Percentiles rank a stretch among this genome's conserved stretches.
These are phyloP conservation scores for Talaromyces trachyspermus DNA, from an alignment of 495 filamentous ascomycete species.

Conservation along the genomic window DNA sequence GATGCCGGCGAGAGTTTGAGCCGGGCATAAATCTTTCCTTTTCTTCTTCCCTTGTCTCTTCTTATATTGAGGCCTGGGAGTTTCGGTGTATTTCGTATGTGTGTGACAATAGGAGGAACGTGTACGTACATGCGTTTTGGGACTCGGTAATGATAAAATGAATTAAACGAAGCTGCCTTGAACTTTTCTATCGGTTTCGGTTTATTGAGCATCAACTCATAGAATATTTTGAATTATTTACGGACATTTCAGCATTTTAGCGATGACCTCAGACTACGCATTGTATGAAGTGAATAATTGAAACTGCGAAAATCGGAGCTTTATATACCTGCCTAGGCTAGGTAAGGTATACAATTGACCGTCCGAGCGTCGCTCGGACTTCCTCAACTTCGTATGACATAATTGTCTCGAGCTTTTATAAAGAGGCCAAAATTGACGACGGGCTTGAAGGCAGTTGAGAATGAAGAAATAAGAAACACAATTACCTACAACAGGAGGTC, in stretches of 20 bases:
- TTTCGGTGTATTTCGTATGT: not conserved
- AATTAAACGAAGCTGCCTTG: not conserved
- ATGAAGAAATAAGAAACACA: no score
- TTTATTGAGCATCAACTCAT: no score
- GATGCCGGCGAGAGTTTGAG: slow-evolving; percentile 12
- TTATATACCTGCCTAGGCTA: not conserved
- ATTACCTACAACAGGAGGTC: no score
- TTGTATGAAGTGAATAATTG: not conserved
- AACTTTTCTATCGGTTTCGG: no score
- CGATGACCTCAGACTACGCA: no score
- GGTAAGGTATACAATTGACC: no score
- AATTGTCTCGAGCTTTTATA: no score
- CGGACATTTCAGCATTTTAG: no score
- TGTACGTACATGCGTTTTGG: not conserved
- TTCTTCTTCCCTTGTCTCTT: not conserved
- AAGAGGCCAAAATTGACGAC: no score
- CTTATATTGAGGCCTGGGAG: not conserved
- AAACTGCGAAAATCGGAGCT: not conserved
- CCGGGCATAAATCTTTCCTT: slow-evolving; percentile 6
- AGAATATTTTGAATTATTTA: no score
- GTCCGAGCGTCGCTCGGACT: slow-evolving; percentile 1
- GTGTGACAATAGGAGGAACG: not conserved
- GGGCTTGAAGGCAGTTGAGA: no score
- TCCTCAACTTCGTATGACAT: no score
- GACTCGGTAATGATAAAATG: slow-evolving; percentile 1